Conservation (phyloP, 768 basidiomycete genomes). For the Xanthoconium stramineum region DNA sequence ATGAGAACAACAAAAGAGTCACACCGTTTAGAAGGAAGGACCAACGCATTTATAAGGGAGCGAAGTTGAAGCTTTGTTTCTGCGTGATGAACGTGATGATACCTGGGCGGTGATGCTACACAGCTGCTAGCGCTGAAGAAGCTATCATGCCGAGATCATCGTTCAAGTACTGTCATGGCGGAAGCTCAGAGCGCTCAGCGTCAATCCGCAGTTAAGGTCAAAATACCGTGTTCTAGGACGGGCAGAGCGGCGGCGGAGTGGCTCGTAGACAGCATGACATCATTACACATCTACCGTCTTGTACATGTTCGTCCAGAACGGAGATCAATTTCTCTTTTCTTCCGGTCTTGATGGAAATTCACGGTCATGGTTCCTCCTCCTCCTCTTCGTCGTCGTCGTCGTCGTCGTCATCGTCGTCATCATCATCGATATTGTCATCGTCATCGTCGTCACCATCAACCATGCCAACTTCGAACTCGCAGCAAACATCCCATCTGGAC, state of each 20-base stretch:
- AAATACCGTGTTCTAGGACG: no score
- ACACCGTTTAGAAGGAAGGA: no score
- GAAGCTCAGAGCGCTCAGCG: no score
- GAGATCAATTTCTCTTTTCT: neutral
- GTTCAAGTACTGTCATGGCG: no score
- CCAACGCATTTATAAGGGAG: no score
- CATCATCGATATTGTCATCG: slow-evolving; percentile 36
- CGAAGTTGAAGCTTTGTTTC: no score
- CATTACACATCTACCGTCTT: neutral
- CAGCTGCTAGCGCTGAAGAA: no score
- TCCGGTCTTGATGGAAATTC: neutral
- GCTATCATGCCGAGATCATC: no score
- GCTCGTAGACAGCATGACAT: neutral
- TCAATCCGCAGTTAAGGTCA: no score
- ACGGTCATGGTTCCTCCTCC: slow-evolving; percentile 14
- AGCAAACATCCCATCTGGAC: slow-evolving; percentile 90
- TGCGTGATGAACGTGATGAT: no score
- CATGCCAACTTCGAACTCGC: slow-evolving; percentile 89
- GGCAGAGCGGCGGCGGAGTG: neutral
- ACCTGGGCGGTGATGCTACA: no score
- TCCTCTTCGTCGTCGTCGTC: slow-evolving; percentile 31
- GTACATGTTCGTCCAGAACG: neutral
- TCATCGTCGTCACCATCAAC: slow-evolving; percentile 55
- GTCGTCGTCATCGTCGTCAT: slow-evolving; percentile 20
- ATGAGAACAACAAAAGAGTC: no score